Conservation (phyloP, 306 rosid species). For the Vigna hirtella region DNA sequence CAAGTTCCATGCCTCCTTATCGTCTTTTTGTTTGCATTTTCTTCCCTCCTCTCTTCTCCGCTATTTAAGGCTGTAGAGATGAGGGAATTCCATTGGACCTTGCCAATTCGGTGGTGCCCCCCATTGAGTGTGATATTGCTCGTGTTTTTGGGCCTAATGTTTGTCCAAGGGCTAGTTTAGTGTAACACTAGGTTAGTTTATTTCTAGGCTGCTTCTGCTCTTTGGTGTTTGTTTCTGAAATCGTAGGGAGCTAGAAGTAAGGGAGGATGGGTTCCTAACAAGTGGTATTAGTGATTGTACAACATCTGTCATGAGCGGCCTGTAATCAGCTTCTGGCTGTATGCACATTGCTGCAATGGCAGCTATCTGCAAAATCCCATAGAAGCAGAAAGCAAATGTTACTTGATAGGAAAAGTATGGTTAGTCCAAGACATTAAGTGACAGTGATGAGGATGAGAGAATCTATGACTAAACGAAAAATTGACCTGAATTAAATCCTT, state of each 20-base stretch:
- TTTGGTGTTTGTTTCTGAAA: slow-evolving; percentile 58
- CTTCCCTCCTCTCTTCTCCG: background rate
- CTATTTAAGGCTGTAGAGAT: slow-evolving; percentile 23
- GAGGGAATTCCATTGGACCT: background rate
- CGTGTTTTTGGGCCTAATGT: background rate
- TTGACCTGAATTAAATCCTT: slow-evolving; percentile 93
- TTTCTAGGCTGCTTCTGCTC: slow-evolving; percentile 33
- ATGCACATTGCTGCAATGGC: slow-evolving; percentile 99
- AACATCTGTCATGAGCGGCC: slow-evolving; percentile 94
- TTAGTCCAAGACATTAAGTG: slow-evolving; percentile 17
- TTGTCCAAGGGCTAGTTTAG: slow-evolving; percentile 28
- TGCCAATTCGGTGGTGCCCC: slow-evolving; percentile 24
- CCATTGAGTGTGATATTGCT: slow-evolving; percentile 27
- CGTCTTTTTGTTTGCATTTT: slow-evolving; percentile 22
- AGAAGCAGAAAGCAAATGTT: slow-evolving; percentile 3
- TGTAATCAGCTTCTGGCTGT: slow-evolving; percentile 95
- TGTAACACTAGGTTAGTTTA: slow-evolving; percentile 10
- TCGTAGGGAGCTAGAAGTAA: slow-evolving; percentile 59
- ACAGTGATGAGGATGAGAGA: slow-evolving; percentile 16
- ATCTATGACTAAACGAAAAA: background rate
- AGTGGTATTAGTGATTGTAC: slow-evolving; percentile 89
- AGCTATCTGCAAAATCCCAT: slow-evolving; percentile 61
- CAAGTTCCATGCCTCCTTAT: slow-evolving; percentile 8
- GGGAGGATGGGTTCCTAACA: slow-evolving; percentile 58
- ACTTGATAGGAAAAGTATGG: slow-evolving; percentile 24